These are phyloP conservation scores for Henckelia pumila DNA, from an alignment of 257 asterid species.

Conservation along the genomic window DNA sequence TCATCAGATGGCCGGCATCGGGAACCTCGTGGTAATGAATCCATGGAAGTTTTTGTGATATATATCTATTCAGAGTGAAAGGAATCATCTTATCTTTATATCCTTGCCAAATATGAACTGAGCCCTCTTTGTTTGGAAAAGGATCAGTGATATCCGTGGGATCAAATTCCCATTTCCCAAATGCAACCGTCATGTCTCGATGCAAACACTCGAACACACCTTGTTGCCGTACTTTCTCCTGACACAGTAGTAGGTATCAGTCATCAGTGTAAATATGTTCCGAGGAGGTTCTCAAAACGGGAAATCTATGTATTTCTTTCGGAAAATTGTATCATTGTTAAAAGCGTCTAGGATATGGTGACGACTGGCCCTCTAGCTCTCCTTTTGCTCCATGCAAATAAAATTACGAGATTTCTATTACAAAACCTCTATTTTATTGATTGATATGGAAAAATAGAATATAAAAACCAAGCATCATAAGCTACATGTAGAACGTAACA, in stretches of 20 bases:
- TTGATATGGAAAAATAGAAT: background rate
- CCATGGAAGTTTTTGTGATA: constrained; percentile 65
- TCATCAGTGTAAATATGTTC: background rate
- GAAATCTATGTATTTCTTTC: background rate
- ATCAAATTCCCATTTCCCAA: constrained; percentile 59
- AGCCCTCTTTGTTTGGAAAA: constrained; percentile 61
- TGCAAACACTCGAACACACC: constrained; percentile 59
- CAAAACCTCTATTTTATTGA: background rate
- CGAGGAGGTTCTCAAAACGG: background rate
- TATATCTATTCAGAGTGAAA: constrained; percentile 38
- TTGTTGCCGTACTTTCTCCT: constrained; percentile 65
- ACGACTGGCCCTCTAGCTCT: no score
- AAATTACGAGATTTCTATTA: no score
- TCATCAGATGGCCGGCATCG: constrained; percentile 60
- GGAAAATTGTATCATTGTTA: no score
- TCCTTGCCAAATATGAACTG: constrained; percentile 81
- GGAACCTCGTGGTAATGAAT: constrained; percentile 70
- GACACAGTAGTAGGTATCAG: constrained; percentile 24
- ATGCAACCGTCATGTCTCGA: constrained; percentile 50
- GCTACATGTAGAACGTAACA: no score
- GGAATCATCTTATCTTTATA: constrained; percentile 54
- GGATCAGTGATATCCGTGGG: constrained; percentile 59
- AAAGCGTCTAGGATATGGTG: no score
- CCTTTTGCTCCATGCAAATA: no score
- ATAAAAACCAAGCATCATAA: background rate